A percentile compares a stretch with the other conserved stretches of the same genome.
Conservation (phyloP, 345 rosid species). For the Dipteronia sinensis region DNA sequence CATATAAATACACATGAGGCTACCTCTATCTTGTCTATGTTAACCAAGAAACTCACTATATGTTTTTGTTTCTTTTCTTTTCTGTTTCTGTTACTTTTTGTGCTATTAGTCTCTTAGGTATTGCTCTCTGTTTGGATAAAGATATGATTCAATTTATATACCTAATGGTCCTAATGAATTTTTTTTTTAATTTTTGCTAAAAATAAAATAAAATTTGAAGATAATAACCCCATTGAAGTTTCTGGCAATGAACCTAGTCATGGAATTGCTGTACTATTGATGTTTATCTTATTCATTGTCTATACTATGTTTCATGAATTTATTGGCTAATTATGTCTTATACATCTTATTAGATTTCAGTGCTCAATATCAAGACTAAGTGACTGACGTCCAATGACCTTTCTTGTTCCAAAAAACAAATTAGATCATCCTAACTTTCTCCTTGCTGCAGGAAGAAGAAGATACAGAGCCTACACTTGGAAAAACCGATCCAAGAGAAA, state of each 20-base stretch:
- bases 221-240: not conserved
- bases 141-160: no score
- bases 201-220: not conserved
- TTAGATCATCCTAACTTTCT: constrained; percentile 13
- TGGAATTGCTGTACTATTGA: not conserved
- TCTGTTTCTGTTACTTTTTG: no score
- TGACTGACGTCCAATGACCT: not conserved
- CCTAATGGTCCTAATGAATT: no score
- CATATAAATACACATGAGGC: no score
- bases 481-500: constrained; percentile 60
- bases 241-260: not conserved
- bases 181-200: no score
- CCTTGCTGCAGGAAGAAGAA: constrained; percentile 60
- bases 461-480: constrained; percentile 47
- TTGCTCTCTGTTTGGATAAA: no score
- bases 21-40: no score
- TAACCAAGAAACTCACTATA: no score
- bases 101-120: no score
- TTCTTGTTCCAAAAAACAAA: not conserved
- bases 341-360: not conserved
- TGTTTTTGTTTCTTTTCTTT: no score
- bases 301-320: not conserved
- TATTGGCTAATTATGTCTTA: not conserved
- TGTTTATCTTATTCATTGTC: constrained; percentile 5
- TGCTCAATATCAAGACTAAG: not conserved